These are phyloP conservation scores for Metschnikowia colocasiae DNA, from an alignment of 805 yeast species.

Conservation along the genomic window DNA sequence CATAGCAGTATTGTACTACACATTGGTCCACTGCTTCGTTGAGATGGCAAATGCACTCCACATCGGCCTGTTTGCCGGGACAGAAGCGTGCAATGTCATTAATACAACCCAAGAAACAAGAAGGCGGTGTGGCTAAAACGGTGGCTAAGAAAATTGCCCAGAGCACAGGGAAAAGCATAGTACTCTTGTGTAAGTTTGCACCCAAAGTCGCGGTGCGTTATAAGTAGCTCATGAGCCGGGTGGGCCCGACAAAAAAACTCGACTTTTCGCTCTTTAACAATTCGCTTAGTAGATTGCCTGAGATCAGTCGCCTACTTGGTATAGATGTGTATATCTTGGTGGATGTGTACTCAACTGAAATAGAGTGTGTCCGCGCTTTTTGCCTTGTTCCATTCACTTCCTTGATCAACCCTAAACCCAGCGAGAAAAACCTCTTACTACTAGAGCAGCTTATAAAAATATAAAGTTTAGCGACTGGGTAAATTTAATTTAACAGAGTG, in stretches of 20 bases:
- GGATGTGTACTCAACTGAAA: too few relatives aligned
- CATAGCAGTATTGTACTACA: constrained; percentile 44
- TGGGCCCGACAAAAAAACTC: neutral
- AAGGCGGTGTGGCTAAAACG: constrained; percentile 44
- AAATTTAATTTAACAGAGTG: neutral
- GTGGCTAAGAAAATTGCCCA: constrained; percentile 4
- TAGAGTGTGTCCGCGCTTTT: too few relatives aligned
- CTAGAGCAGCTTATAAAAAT: too few relatives aligned
- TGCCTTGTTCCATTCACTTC: too few relatives aligned
- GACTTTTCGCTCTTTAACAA: neutral
- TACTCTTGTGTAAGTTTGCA: constrained; percentile 9
- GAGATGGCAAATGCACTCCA: constrained; percentile 38
- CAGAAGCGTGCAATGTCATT: constrained; percentile 36
- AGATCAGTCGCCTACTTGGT: too few relatives aligned
- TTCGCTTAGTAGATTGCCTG: too few relatives aligned
- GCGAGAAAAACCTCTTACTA: too few relatives aligned
- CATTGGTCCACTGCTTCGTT: constrained; percentile 42
- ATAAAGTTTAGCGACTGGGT: neutral
- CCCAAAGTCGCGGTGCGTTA: constrained; percentile 12
- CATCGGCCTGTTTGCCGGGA: constrained; percentile 28
- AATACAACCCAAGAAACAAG: constrained; percentile 46
- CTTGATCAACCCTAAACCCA: too few relatives aligned
- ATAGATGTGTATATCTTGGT: too few relatives aligned
- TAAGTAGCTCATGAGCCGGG: neutral
- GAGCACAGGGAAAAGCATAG: constrained; percentile 9